Evolutionary conservation across 192 early-diverging fungal species (phyloP), one percentile per base, ranked within the genome.

Genomic region (Mortierella claussenii): DNA sequence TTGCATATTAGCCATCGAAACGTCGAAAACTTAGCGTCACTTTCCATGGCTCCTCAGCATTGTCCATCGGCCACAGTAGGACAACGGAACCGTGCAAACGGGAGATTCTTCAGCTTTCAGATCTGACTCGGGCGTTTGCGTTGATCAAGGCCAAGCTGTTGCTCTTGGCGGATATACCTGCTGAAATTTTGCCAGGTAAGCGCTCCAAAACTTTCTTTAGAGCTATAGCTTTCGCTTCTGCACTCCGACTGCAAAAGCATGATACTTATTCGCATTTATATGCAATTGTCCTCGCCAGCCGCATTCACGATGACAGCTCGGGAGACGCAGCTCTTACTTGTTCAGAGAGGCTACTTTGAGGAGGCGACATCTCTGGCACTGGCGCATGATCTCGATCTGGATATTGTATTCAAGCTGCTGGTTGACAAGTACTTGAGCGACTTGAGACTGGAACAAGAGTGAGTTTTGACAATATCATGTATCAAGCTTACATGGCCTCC

Each of bases 371-470:
- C 73, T 6, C 17, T 76, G 34, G 65, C 37, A 7, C 18, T 76
- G 27, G 28, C 49, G 0, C 59, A 49, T 31, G 30, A 62, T 10
- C 59, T 66, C 15, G 64, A 66, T 43, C 20, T 76, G 34, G 65
- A 67, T 36, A 21, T 61, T 37, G 53, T 76, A 4, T 76, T 76
- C 27, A 53, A 57, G 15, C 13, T 17, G n/a, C 31, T 76, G 8
- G 73, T 76, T 9, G 73, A 76, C 40, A 48, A 27, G 28, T 76
- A 76, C 24, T 53, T 76, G 6, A 21, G 1, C 28, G 73, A 56
- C 9, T 30, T 76, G 21, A n/a, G 57, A 0, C 12, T 40, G 7
- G 73, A 76, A 40, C 73, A 67, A 60, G 65, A 67, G 73, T 71
- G 54, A 21, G 68, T 61, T 3, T 21, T n/a, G n/a, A n/a, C n/a